phyloP scores from a whole-genome alignment of 2,329 filamentous ascomycete species.

The Capronia epimyces region DNA sequence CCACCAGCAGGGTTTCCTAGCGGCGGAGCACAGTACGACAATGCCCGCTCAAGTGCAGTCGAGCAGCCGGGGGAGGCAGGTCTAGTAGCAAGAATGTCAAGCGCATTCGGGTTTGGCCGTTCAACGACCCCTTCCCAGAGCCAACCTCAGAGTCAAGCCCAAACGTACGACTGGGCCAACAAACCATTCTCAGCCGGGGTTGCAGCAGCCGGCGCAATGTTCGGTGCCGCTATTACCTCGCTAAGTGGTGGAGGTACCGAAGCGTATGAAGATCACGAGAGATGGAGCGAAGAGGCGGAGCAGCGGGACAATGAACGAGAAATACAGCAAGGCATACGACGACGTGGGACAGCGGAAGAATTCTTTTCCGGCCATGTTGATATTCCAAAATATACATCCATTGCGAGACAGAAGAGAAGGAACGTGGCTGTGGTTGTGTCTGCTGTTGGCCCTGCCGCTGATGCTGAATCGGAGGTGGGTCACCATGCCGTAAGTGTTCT shows the following conservation, averaged over 20 bases:
- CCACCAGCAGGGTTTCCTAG: conserved; percentile 28
- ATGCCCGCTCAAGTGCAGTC: conserved; percentile 31
- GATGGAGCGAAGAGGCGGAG: conserved; percentile 87
- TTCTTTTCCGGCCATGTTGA: conserved; percentile 28
- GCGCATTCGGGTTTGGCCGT: conserved; percentile 53
- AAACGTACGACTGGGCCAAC: conserved; percentile 75
- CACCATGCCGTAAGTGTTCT: conserved; percentile 70
- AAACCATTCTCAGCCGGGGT: conserved; percentile 75
- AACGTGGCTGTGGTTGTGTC: conserved; percentile 86
- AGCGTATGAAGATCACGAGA: conserved; percentile 77
- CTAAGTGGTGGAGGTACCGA: conserved; percentile 78
- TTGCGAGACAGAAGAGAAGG: conserved; percentile 50
- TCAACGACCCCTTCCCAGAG: conserved; percentile 62
- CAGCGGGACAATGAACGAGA: conserved; percentile 48
- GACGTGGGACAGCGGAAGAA: conserved; percentile 33
- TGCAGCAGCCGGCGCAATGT: conserved; percentile 73
- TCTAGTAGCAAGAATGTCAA: conserved; percentile 73
- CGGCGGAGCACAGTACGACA: conserved; percentile 34
- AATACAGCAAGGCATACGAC: conserved; percentile 19
- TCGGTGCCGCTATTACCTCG: conserved; percentile 74
- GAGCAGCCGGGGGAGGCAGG: conserved; percentile 45
- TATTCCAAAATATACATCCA: conserved; percentile 17
- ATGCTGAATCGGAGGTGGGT: conserved; percentile 54
- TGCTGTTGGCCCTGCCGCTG: conserved; percentile 60
- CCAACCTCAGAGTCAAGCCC: conserved; percentile 45